A percentile compares a stretch with the other conserved stretches of the same genome.
Conservation (phyloP, 495 filamentous ascomycete species). For the Talaromyces stipitatus region DNA sequence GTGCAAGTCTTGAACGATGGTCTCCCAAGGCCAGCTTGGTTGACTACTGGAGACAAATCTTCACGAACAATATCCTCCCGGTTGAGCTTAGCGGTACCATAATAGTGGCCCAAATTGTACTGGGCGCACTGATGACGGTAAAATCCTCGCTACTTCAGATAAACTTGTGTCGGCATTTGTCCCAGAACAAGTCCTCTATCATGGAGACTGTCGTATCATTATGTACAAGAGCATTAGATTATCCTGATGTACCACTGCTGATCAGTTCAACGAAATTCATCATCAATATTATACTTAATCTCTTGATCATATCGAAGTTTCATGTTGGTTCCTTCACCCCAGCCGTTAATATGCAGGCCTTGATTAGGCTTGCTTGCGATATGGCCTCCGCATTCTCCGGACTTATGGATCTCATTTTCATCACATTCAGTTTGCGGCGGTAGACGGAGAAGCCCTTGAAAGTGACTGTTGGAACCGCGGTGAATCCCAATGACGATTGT, state of each 20-base stretch:
- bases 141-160: constrained; percentile 47
- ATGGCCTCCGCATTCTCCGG: constrained; percentile 49
- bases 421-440: constrained; percentile 17
- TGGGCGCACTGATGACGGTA: constrained; percentile 55
- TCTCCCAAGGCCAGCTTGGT: constrained; percentile 60
- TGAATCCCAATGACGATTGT: too few relatives aligned
- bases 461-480: too few relatives aligned
- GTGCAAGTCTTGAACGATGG: constrained; percentile 68
- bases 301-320: constrained; percentile 62
- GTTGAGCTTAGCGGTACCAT: constrained; percentile 56
- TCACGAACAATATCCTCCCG: constrained; percentile 45
- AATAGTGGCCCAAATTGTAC: constrained; percentile 47
- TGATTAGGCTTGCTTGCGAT: constrained; percentile 55
- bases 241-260: constrained; percentile 64
- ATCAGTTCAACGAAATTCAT: constrained; percentile 56
- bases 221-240: constrained; percentile 59
- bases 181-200: constrained; percentile 51
- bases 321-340: constrained; percentile 49
- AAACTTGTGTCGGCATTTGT: constrained; percentile 57
- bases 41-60: constrained; percentile 59
- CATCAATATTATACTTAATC: constrained; percentile 63
- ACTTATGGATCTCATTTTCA: constrained; percentile 34
- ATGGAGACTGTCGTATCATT: constrained; percentile 55
- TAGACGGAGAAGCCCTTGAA: constrained; percentile 1
- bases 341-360: constrained; percentile 55